phyloP scores from a whole-genome alignment of 371 early-diverging fungal genomes.

The Sporodiniella umbellata region DNA sequence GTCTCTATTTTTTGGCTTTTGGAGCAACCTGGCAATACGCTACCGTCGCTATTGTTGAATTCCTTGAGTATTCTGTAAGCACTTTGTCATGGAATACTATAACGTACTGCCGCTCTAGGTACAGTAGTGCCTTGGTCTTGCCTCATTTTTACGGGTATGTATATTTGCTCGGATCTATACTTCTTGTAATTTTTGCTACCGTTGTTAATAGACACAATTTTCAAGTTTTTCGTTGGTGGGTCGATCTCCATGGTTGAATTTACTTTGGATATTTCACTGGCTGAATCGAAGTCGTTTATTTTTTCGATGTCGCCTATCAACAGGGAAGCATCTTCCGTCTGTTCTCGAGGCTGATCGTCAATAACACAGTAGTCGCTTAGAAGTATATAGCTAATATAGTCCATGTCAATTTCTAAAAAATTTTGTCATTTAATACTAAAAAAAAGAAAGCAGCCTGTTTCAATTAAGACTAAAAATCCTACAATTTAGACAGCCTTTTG shows the following conservation, averaged over 20 bases:
- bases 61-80: conserved; percentile 2
- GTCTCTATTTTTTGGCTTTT: conserved; percentile 9
- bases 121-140: conserved; percentile 2
- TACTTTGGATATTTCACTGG: conserved; percentile 5
- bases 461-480: too few relatives aligned
- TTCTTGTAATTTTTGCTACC: neutral
- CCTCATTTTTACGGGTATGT: neutral
- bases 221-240: conserved; percentile 5
- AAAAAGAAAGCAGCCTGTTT: too few relatives aligned
- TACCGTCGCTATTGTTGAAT: conserved; percentile 9
- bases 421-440: too few relatives aligned
- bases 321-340: conserved; percentile 9
- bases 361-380: conserved; percentile 4
- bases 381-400: conserved; percentile 8
- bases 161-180: neutral
- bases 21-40: conserved; percentile 2
- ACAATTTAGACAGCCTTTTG: too few relatives aligned
- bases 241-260: conserved; percentile 8
- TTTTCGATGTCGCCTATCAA: conserved; percentile 13
- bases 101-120: conserved; percentile 3
- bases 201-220: conserved; percentile 5
- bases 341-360: conserved; percentile 8
- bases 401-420: too few relatives aligned
- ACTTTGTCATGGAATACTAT: neutral
- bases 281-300: conserved; percentile 13